Percentiles rank a stretch among this genome's conserved stretches.
Conservation (phyloP, 176 grass and related monocot genomes). For the Musa troglodytarum region DNA sequence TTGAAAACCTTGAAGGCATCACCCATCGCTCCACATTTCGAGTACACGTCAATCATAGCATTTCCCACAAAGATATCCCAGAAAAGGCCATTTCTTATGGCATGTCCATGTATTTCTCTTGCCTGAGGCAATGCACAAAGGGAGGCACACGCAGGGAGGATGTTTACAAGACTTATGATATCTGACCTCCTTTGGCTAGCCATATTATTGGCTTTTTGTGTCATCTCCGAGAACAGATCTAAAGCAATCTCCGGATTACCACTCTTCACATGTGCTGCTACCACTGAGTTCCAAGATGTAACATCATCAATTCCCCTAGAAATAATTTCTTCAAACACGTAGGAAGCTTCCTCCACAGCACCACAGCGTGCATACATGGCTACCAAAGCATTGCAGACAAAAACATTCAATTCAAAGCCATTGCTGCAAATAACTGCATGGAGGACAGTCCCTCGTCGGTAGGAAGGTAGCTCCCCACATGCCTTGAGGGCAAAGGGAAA, state of each 20-base stretch:
- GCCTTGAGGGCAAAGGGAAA: conserved; percentile 69
- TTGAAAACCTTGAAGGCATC: conserved; percentile 66
- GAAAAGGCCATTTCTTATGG: conserved; percentile 56
- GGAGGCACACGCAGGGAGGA: conserved; percentile 84
- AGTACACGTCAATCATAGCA: conserved; percentile 53
- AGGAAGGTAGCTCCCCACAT: conserved; percentile 66
- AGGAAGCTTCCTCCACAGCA: conserved; percentile 41
- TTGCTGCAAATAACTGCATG: conserved; percentile 59
- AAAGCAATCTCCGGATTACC: conserved; percentile 37
- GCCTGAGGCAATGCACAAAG: conserved; percentile 49
- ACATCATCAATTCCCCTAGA: conserved; percentile 69
- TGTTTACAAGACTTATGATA: conserved; percentile 76
- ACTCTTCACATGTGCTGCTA: conserved; percentile 55
- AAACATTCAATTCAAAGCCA: conserved; percentile 67
- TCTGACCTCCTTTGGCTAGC: conserved; percentile 45
- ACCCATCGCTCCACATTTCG: conserved; percentile 61
- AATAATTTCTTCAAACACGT: conserved; percentile 64
- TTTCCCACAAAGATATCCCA: conserved; percentile 70
- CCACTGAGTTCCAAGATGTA: conserved; percentile 81
- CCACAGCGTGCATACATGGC: conserved; percentile 64
- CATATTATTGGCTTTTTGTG: conserved; percentile 35
- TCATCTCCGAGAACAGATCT: conserved; percentile 56
- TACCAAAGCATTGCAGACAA: conserved; percentile 68
- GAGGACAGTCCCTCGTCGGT: conserved; percentile 42
- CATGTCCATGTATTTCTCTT: conserved; percentile 74